Percentiles rank a stretch among this genome's conserved stretches.
These are phyloP conservation scores for Hysterangium stoloniferum DNA, from an alignment of 768 basidiomycete genomes.

Conservation along the genomic window DNA sequence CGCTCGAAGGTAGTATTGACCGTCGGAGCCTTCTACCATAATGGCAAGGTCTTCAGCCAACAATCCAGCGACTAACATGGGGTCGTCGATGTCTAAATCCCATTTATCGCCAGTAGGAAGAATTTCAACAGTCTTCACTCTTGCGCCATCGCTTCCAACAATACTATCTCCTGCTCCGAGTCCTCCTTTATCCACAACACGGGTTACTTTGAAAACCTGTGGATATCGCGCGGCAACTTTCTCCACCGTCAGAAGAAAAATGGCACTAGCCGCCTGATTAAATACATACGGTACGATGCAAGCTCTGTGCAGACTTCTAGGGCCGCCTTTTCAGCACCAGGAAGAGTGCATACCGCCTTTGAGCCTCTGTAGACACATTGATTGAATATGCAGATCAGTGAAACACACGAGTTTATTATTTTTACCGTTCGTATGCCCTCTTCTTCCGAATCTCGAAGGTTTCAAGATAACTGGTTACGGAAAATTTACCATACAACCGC, in stretches of 20 bases:
- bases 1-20: conserved; percentile 67
- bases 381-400: not conserved
- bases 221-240: conserved; percentile 36
- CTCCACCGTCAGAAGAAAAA: not conserved
- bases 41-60: conserved; percentile 38
- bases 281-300: conserved; percentile 8
- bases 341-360: conserved; percentile 40
- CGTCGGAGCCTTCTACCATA: conserved; percentile 36
- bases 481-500: not conserved
- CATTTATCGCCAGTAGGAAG: conserved; percentile 40
- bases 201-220: conserved; percentile 41
- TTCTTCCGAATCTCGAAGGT: conserved; percentile 3
- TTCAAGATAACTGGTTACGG: conserved; percentile 2
- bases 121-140: conserved; percentile 44
- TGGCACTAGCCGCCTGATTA: not conserved
- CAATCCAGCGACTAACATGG: conserved; percentile 53
- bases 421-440: conserved; percentile 3
- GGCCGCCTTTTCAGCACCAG: conserved; percentile 20
- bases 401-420: not conserved
- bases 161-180: conserved; percentile 31
- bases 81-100: conserved; percentile 45
- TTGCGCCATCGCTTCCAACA: conserved; percentile 7
- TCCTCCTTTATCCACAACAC: conserved; percentile 30
- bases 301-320: conserved; percentile 10
- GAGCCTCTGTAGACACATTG: conserved; percentile 28